Evolutionary conservation across 2,329 filamentous ascomycete genomes (phyloP).

Genomic region (Pseudopithomyces chartarum): DNA sequence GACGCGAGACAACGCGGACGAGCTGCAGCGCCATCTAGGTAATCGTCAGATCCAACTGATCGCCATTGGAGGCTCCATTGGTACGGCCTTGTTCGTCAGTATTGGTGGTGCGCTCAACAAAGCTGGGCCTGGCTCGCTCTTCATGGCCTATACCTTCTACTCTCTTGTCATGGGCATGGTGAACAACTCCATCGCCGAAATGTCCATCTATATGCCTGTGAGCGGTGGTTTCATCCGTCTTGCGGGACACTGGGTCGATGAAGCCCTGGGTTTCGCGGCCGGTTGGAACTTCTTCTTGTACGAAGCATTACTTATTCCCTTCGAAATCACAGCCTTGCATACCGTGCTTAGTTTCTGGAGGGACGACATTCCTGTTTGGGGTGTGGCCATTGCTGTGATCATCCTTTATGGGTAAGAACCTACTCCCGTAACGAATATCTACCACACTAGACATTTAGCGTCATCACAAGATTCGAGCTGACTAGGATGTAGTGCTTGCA

Average conservation of each 20-base stretch:
- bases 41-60: slow-evolving; percentile 50
- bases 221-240: slow-evolving; percentile 68
- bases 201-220: slow-evolving; percentile 67
- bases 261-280: slow-evolving; percentile 64
- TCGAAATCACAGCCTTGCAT: slow-evolving; percentile 56
- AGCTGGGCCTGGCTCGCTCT: slow-evolving; percentile 58
- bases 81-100: slow-evolving; percentile 61
- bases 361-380: slow-evolving; percentile 50
- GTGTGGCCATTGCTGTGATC: slow-evolving; percentile 49
- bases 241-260: slow-evolving; percentile 68
- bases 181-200: slow-evolving; percentile 70
- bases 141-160: slow-evolving; percentile 65
- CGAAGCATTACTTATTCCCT: slow-evolving; percentile 57
- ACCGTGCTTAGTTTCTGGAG: slow-evolving; percentile 50
- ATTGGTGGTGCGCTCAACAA: slow-evolving; percentile 62
- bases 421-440: not conserved
- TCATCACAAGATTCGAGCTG: slow-evolving; percentile 10
- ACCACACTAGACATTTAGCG: not conserved
- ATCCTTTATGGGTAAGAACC: slow-evolving; percentile 47
- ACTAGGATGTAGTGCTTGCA: slow-evolving; percentile 47
- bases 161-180: slow-evolving; percentile 62
- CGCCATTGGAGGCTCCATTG: slow-evolving; percentile 48
- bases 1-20: slow-evolving; percentile 41
- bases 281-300: slow-evolving; percentile 60
- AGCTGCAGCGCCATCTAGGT: slow-evolving; percentile 45